Evolutionary conservation across 768 basidiomycete genomes (phyloP).

Genomic region (Tulasnella sp.): DNA sequence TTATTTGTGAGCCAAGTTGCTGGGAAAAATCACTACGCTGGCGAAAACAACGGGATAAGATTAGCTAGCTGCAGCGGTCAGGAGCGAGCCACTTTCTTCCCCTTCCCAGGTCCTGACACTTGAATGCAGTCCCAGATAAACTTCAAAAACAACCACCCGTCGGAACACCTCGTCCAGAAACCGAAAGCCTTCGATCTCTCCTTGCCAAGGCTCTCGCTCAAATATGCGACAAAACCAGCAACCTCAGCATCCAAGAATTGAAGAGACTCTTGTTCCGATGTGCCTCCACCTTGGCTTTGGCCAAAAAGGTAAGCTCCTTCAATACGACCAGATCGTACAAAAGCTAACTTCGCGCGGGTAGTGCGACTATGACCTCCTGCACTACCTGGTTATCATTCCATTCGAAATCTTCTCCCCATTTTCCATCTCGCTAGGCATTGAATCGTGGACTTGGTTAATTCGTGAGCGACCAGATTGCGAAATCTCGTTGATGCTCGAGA

Average conservation of each 20-base stretch:
- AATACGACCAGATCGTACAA: not conserved
- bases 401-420: constrained; percentile 86
- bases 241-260: constrained; percentile 75
- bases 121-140: constrained; percentile 50
- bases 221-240: constrained; percentile 65
- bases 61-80: constrained; percentile 62
- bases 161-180: constrained; percentile 56
- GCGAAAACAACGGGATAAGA: constrained; percentile 78
- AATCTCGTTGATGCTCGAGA: constrained; percentile 77
- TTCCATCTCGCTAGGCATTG: constrained; percentile 79
- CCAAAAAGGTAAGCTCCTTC: constrained; percentile 49
- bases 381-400: constrained; percentile 81
- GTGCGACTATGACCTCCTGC: constrained; percentile 82
- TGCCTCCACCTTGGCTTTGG: constrained; percentile 71
- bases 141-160: constrained; percentile 59
- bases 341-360: constrained; percentile 34
- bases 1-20: constrained; percentile 79
- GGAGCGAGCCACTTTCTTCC: constrained; percentile 27
- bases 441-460: constrained; percentile 96
- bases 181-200: constrained; percentile 56
- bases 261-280: constrained; percentile 82
- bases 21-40: constrained; percentile 83
- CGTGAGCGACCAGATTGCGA: constrained; percentile 79
- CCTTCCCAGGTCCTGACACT: not conserved
- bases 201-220: constrained; percentile 62